Evolutionary conservation across 208 protist species (phyloP), one percentile per base, ranked within the genome.

Genomic region (Wallacemonas sp.): DNA sequence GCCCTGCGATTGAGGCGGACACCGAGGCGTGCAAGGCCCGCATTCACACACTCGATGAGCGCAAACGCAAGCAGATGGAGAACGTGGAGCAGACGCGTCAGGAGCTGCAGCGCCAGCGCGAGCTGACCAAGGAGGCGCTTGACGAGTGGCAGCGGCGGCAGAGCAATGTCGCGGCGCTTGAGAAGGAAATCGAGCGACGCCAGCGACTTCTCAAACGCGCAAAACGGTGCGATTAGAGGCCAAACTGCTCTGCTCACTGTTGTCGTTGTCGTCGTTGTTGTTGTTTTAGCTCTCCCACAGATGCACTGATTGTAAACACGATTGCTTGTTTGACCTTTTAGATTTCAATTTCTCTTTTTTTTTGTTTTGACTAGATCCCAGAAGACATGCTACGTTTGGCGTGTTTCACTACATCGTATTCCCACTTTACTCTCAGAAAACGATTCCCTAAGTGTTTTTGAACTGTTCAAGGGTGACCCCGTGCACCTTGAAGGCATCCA

Each of bases 21-120:
- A 66, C 34, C 8, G 38, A 63, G 19, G 79, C 61, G 12, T 77
- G 70, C 41, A 23, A 64, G 11, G 62, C 14, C n/a, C 63, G 75
- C 21, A 80, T 74, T 19, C 23, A 60, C 0, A 27, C 65, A 21
- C 61, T 89, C 24, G 77, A 89, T 43, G 67, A 77, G n/a, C 74
- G 63, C 48, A 89, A 84, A 32, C 43, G 61, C 14, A 48, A 76
- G 19, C 83, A 88, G 65, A 88, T 88, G 87, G 78, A 78, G 38
- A 82, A 89, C 36, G 76, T 74, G 27, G 84, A 85, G 27, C 66
- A 65, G n/a, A 84, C 78, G 21, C 76, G 78, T n/a, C 64, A 72
- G 43, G 62, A 90, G 36, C 57, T 82, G 19, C 62, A 74, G 6
- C 71, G 65, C 34, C 57, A 81, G 24, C 76, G 61, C 34, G 29